Evolutionary conservation across 2,329 filamentous ascomycete species (phyloP).

Genomic region (Hymenoscyphus infarciens): DNA sequence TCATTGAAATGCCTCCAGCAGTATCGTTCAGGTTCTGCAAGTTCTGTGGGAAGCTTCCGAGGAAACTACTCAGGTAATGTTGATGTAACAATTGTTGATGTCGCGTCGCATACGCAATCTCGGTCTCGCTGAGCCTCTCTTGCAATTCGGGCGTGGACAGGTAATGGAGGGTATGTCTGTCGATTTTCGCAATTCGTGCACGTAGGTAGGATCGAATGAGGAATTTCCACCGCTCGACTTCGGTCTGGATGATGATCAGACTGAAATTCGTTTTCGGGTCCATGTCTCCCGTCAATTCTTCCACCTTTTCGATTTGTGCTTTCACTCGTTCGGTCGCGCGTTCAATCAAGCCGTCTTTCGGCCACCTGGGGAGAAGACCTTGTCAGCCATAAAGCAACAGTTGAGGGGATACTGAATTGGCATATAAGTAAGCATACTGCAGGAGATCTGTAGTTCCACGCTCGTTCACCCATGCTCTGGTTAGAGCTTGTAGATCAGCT

Average conservation of each 20-base stretch:
- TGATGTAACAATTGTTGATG: slow-evolving; percentile 81
- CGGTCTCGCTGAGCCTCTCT: slow-evolving; percentile 67
- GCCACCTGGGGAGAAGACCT: slow-evolving; percentile 48
- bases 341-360: slow-evolving; percentile 71
- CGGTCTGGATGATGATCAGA: slow-evolving; percentile 93
- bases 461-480: slow-evolving; percentile 90
- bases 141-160: slow-evolving; percentile 54
- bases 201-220: slow-evolving; percentile 79
- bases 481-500: slow-evolving; percentile 78
- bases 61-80: slow-evolving; percentile 83
- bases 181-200: slow-evolving; percentile 84
- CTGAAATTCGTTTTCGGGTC: slow-evolving; percentile 89
- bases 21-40: slow-evolving; percentile 88
- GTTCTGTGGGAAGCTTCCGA: slow-evolving; percentile 73
- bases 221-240: slow-evolving; percentile 91
- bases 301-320: slow-evolving; percentile 66
- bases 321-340: slow-evolving; percentile 72
- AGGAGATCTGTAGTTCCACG: slow-evolving; percentile 86
- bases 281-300: slow-evolving; percentile 77
- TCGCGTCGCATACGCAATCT: slow-evolving; percentile 76
- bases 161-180: slow-evolving; percentile 72
- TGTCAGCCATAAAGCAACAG: slow-evolving; percentile 11
- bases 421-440: slow-evolving; percentile 49
- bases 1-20: slow-evolving; percentile 85
- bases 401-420: background rate